Conservation (phyloP, 805 yeast species). For the Cyberlindnera lachancei region DNA sequence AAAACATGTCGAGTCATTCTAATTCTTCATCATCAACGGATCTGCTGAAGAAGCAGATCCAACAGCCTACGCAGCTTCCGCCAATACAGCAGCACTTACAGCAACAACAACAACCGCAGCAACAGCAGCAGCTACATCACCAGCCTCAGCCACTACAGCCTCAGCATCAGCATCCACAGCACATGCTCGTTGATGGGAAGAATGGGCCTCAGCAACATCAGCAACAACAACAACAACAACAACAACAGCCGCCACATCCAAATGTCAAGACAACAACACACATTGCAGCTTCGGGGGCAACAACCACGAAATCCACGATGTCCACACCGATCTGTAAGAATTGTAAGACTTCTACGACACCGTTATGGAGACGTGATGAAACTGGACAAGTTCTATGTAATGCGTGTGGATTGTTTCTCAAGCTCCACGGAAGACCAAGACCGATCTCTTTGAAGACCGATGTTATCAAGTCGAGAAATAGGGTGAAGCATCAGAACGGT, state of each 20-base stretch:
- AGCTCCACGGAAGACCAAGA: conserved; percentile 87
- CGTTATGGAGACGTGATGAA: conserved; percentile 93
- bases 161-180: too few relatives aligned
- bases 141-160: too few relatives aligned
- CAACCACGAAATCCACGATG: conserved; percentile 57
- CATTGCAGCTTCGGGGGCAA: conserved; percentile 49
- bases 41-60: too few relatives aligned
- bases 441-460: conserved; percentile 90
- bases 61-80: too few relatives aligned
- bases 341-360: conserved; percentile 89
- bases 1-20: too few relatives aligned
- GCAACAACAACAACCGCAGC: too few relatives aligned
- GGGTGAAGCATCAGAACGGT: conserved; percentile 49
- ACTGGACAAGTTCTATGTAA: conserved; percentile 86
- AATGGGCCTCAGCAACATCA: too few relatives aligned
- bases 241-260: conserved; percentile 31
- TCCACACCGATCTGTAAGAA: conserved; percentile 75
- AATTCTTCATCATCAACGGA: too few relatives aligned
- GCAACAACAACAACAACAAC: too few relatives aligned
- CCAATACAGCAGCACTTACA: too few relatives aligned
- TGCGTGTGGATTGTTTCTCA: conserved; percentile 87
- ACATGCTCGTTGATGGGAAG: too few relatives aligned
- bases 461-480: conserved; percentile 83
- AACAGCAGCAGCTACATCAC: too few relatives aligned
- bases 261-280: conserved; percentile 54